Conservation (phyloP, 2,329 filamentous ascomycete species). For the Aspergillus bombycis region DNA sequence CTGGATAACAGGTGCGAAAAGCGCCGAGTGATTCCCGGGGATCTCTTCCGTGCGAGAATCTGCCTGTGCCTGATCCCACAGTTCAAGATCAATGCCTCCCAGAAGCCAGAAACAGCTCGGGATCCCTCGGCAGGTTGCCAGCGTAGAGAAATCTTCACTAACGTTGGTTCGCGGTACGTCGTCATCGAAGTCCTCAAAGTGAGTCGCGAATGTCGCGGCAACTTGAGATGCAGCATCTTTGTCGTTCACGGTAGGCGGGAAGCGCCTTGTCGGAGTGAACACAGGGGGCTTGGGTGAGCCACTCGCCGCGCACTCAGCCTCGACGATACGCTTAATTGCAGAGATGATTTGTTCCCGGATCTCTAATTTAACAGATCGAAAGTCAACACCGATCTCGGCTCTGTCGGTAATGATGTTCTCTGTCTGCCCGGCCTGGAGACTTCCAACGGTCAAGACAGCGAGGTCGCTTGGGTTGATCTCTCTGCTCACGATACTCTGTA, state of each 20-base stretch:
- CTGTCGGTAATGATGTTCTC: slow-evolving; percentile 64
- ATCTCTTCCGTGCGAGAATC: slow-evolving; percentile 52
- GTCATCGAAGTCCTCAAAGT: slow-evolving; percentile 50
- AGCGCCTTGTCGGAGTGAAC: slow-evolving; percentile 52
- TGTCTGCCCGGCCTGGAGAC: slow-evolving; percentile 60
- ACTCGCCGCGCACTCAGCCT: slow-evolving; percentile 57
- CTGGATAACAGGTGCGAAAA: slow-evolving; percentile 62
- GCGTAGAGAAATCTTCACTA: slow-evolving; percentile 62
- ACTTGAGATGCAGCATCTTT: slow-evolving; percentile 46
- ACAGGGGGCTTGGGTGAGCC: slow-evolving; percentile 53
- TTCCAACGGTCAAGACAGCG: slow-evolving; percentile 62
- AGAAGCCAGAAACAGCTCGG: slow-evolving; percentile 62
- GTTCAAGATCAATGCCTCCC: slow-evolving; percentile 54
- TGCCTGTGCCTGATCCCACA: slow-evolving; percentile 54
- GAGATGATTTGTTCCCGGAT: slow-evolving; percentile 53
- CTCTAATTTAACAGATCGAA: slow-evolving; percentile 51
- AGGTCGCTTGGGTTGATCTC: slow-evolving; percentile 57
- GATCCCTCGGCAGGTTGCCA: slow-evolving; percentile 54
- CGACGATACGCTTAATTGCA: slow-evolving; percentile 58
- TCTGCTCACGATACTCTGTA: slow-evolving; percentile 63
- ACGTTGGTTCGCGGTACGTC: slow-evolving; percentile 38
- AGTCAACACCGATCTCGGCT: slow-evolving; percentile 59
- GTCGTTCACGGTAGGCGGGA: slow-evolving; percentile 61
- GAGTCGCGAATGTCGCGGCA: slow-evolving; percentile 48
- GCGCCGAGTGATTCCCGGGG: slow-evolving; percentile 62